Conservation (phyloP, 2,329 filamentous ascomycete species). For the Endocalyx cinctus region DNA sequence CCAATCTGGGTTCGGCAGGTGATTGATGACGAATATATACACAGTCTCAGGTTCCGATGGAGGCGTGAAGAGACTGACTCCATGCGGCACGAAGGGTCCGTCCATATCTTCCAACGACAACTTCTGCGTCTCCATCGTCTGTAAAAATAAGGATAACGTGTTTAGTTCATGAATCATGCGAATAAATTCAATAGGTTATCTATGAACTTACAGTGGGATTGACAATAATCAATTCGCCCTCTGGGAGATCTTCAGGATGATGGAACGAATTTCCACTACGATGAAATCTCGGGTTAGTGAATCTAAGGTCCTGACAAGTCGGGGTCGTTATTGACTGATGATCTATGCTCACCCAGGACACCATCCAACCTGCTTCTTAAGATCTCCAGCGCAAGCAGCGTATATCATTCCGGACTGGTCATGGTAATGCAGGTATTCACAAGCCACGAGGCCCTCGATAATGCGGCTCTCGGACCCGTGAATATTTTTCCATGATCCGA, state of each 20-base stretch:
- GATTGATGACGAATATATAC: constrained; percentile 59
- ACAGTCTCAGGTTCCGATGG: constrained; percentile 41
- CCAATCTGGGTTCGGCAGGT: constrained; percentile 45
- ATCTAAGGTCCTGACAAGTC: too few relatives aligned
- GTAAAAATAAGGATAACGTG: too few relatives aligned
- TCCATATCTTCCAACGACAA: constrained; percentile 47
- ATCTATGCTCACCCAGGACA: constrained; percentile 15
- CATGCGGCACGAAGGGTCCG: constrained; percentile 53
- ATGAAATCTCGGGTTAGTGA: too few relatives aligned
- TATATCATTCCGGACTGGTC: constrained; percentile 44
- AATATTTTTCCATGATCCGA: constrained; percentile 12
- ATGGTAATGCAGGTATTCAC: constrained; percentile 58
- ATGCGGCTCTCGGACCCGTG: constrained; percentile 17
- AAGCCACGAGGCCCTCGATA: constrained; percentile 50
- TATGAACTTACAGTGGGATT: too few relatives aligned
- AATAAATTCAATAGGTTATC: too few relatives aligned
- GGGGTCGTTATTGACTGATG: too few relatives aligned
- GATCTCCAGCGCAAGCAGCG: constrained; percentile 48
- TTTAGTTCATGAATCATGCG: too few relatives aligned
- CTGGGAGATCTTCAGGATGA: too few relatives aligned
- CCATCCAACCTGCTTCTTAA: constrained; percentile 15
- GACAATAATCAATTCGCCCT: too few relatives aligned
- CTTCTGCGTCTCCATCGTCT: constrained; percentile 42
- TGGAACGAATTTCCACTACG: too few relatives aligned
- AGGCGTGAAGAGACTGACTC: constrained; percentile 48